Evolutionary conservation across 371 early-diverging fungal species (phyloP), one percentile per base, ranked within the genome.

Genomic region (Mortierella sp.): DNA sequence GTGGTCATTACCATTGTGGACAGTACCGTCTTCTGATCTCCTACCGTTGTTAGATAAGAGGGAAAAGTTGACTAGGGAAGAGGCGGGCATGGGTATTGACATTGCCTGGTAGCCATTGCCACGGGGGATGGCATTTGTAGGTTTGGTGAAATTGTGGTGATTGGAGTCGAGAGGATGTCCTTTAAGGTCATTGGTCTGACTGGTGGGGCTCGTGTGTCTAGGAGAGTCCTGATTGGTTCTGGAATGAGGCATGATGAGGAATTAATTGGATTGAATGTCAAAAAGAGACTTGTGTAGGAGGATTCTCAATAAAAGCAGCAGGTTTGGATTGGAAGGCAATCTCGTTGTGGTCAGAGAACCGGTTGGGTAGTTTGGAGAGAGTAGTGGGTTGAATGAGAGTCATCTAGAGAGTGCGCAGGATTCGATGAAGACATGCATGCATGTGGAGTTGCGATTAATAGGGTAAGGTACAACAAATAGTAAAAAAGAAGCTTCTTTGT

Each of bases 61-160:
- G n/a, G 80, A 80, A 33, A 81, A 75, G 63, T 66, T 69, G 53
- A 75, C 65, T 4, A 74, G 69, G 0, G 81, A 75, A 2, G 63
- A 67, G 1, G 74, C 71, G 1, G 79, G 74, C 79, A 74, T 74
- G 28, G 79, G 79, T 45, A 74, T 74, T 3, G 78, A 78, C 78
- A 78, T 73, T 7, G 74, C 78, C 48, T 78, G 79, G 65, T 79
- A 64, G 58, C 74, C 79, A 63, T 74, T 79, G 58, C 70, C 74
- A 4, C 79, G 67, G 4, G 81, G 81, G n/a, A 72, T 69, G 7
- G 81, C 65, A 13, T 52, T 67, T 28, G 68, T 67, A 16, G 53
- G 68, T 15, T 63, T 19, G 1, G 74, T 24, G 16, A 72, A 38
- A 19, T 67, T 41, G 47, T 65, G 66, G 19, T 58, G n/a, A 32